Percentiles rank a stretch among this genome's conserved stretches.
Conservation (phyloP, 805 yeast genomes). For the Pichia scutulata region DNA sequence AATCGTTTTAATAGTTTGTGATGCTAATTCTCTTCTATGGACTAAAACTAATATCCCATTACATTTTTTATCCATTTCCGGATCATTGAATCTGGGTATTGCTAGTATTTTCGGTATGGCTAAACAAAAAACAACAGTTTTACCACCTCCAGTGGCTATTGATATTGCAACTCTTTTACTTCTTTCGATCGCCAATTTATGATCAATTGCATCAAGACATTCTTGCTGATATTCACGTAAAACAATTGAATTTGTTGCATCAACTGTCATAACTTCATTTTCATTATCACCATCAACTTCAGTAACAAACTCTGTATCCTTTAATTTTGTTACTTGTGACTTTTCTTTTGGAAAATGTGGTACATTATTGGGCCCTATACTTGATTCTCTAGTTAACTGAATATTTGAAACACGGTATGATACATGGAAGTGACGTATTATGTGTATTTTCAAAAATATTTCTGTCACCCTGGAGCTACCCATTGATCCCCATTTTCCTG, state of each 20-base stretch:
- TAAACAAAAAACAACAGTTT: constrained; percentile 70
- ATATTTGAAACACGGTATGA: neutral
- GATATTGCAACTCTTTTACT: constrained; percentile 65
- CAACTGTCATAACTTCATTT: neutral
- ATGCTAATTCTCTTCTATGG: constrained; percentile 71
- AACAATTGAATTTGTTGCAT: neutral
- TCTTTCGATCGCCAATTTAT: constrained; percentile 30
- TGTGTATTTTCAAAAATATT: neutral
- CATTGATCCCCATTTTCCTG: neutral
- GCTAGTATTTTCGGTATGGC: constrained; percentile 36
- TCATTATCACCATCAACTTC: neutral
- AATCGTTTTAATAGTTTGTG: constrained; percentile 56
- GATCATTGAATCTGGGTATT: constrained; percentile 19
- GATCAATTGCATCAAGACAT: constrained; percentile 51
- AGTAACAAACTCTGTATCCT: neutral
- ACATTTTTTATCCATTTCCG: constrained; percentile 22
- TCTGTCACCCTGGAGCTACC: neutral
- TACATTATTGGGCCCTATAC: neutral
- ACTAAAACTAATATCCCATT: constrained; percentile 53
- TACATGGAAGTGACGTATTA: neutral
- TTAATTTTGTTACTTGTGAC: neutral
- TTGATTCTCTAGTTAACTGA: neutral
- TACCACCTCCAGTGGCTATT: constrained; percentile 92
- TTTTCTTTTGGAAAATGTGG: neutral
- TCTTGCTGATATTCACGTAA: constrained; percentile 51